Evolutionary conservation across 495 filamentous ascomycete species (phyloP), one percentile per base, ranked within the genome.

Genomic region (Penicillium roqueforti): DNA sequence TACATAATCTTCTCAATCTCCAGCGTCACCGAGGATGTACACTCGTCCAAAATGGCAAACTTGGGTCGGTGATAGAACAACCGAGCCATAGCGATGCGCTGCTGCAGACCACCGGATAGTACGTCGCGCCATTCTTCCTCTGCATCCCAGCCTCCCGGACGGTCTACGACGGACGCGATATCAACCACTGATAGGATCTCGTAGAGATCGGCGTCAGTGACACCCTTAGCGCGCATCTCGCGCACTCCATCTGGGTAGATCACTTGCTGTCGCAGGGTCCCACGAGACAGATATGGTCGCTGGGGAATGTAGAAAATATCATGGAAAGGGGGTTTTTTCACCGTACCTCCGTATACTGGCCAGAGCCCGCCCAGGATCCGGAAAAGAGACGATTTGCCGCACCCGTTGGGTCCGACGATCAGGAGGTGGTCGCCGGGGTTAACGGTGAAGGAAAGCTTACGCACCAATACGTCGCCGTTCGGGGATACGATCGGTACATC

Each of bases 281-380:
- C 93, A 25, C 88, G 83, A 26, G 87, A 91, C 2, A 98, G 80
- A 64, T 98, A 98, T 0, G 93, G 93, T 1, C 93, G 85, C 65
- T 98, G 93, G 0, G 93, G 93, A 62, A 98, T 96, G 73, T 98
- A 98, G 76, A 97, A 98, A 63, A 98, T 97, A 60, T 92, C 87
- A 40, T 85, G 81, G 57, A 89, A 89, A 0, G 86, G 83, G 5
- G 95, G 93, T 66, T 96, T 97, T 60, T 85, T 81, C 22, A 98
- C 93, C 1, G 79, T 87, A 34, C 93, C 93, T 53, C 93, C 93
- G 71, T 97, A 97, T 29, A 97, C 95, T n/a, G 93, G 93, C 93
- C 93, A 98, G 1, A 98, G 81, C 7, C 93, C 93, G 46, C 93
- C 93, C 31, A 98, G 80, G 63, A 98, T 98, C 23, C 93, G 84